phyloP scores from a whole-genome alignment of 768 basidiomycete species.

The Tephrocybe sp. region DNA sequence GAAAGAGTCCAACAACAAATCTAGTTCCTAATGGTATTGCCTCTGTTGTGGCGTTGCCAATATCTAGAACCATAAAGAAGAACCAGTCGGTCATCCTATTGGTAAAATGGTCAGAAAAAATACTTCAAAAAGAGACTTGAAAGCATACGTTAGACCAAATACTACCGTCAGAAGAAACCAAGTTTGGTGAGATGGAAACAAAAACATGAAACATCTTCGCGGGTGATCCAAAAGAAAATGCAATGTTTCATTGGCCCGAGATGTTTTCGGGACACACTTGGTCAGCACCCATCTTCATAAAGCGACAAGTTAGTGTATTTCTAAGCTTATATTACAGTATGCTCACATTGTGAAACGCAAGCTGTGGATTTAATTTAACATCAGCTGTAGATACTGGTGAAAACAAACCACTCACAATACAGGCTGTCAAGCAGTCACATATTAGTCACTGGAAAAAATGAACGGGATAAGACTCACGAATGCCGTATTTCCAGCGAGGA shows the following conservation, averaged over 20 bases:
- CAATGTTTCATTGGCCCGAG: conserved; percentile 73
- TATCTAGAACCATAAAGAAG: conserved; percentile 85
- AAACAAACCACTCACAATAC: conserved; percentile 67
- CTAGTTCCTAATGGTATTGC: conserved; percentile 70
- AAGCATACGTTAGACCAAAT: conserved; percentile 63
- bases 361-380: conserved; percentile 37
- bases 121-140: neutral
- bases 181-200: conserved; percentile 93
- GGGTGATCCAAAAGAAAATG: conserved; percentile 95
- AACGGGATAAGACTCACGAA: conserved; percentile 62
- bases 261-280: conserved; percentile 57
- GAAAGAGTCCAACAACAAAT: conserved; percentile 74
- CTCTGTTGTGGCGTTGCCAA: conserved; percentile 71
- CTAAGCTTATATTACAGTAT: neutral
- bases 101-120: neutral
- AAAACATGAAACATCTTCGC: conserved; percentile 85
- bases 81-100: conserved; percentile 82
- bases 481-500: conserved; percentile 91
- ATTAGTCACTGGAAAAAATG: neutral
- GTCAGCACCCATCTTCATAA: conserved; percentile 67
- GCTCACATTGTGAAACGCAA: conserved; percentile 82
- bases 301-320: conserved; percentile 7
- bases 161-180: conserved; percentile 84
- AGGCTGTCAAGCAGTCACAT: conserved; percentile 49
- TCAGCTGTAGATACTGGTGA: neutral